These are phyloP conservation scores for Melaleuca quinquenervia DNA, from an alignment of 345 rosid species.

Conservation along the genomic window DNA sequence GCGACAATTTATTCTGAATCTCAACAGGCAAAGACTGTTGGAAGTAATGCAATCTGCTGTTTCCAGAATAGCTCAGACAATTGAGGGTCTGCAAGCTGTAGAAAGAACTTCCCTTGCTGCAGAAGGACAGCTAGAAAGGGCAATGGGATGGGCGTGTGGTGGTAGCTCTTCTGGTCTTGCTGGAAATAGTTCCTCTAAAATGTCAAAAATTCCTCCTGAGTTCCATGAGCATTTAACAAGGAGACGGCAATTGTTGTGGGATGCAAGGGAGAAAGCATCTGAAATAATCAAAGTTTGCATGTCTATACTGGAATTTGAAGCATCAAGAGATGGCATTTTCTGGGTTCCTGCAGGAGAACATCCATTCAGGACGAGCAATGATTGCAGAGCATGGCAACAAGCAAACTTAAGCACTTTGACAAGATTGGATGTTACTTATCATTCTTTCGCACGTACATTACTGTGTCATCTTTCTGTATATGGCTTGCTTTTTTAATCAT, in stretches of 20 bases:
- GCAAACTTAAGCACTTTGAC: constrained; percentile 51
- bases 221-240: constrained; percentile 72
- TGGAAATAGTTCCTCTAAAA: constrained; percentile 51
- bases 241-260: constrained; percentile 60
- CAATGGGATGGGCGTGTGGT: constrained; percentile 97
- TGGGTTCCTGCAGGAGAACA: constrained; percentile 41
- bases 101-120: constrained; percentile 60
- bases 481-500: neutral
- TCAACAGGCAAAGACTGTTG: constrained; percentile 57
- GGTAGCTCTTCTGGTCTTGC: constrained; percentile 46
- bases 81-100: constrained; percentile 66
- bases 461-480: constrained; percentile 2
- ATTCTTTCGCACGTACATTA: constrained; percentile 71
- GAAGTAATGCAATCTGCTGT: constrained; percentile 52
- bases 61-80: constrained; percentile 46
- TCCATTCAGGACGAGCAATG: constrained; percentile 30
- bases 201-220: constrained; percentile 73
- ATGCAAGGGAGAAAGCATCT: constrained; percentile 78
- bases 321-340: constrained; percentile 75
- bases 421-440: constrained; percentile 60
- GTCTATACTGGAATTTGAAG: constrained; percentile 79
- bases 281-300: constrained; percentile 55
- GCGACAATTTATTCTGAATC: constrained; percentile 44
- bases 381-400: constrained; percentile 74
- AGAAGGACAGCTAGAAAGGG: constrained; percentile 90